Evolutionary conservation across 2,329 filamentous ascomycete genomes (phyloP), one percentile per base, ranked within the genome.

Genomic region (Endoconidiophora laricicola): DNA sequence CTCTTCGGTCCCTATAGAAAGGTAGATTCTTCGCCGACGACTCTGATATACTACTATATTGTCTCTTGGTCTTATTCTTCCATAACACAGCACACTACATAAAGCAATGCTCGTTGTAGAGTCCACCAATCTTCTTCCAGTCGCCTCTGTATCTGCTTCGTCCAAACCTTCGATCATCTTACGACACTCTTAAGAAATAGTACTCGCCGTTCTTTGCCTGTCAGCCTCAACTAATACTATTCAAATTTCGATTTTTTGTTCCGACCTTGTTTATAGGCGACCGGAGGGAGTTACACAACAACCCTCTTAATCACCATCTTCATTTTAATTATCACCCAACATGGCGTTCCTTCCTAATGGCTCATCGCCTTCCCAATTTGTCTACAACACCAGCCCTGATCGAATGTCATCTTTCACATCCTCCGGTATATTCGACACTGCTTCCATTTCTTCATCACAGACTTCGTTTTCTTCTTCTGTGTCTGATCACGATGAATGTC

Each of bases 401-500:
- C 44, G 29, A 14, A 52, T 52, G 26, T 36, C 44, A 33, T 39
- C 45, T 16, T 52, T 36, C 6, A 40, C 42, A n/a, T 39, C 38
- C n/a, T 53, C 51, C 7, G 38, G 42, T 6, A 23, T 46, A 14
- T 53, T 46, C 4, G 47, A 53, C 23, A 16, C 9, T 29, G 44
- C 41, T 20, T 46, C 51, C 9, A 76, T 75, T 62, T 75, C 78
- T 53, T 80, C 81, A 40, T 68, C 86, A 70, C 77, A 80, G 60
- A 81, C 81, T 51, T 84, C 83, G 57, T 86, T 84, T 26, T 82
- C 82, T 26, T 82, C 82, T 18, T 76, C 81, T 52, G 76, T 78
- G 49, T 91, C 84, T 37, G 48, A 48, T 18, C 87, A 83, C 24
- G 76, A 81, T 52, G 76, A 79, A 50, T 91, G 85, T 33, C 72